Conservation (phyloP, 2,329 filamentous ascomycete species). For the Colletotrichum lupini region DNA sequence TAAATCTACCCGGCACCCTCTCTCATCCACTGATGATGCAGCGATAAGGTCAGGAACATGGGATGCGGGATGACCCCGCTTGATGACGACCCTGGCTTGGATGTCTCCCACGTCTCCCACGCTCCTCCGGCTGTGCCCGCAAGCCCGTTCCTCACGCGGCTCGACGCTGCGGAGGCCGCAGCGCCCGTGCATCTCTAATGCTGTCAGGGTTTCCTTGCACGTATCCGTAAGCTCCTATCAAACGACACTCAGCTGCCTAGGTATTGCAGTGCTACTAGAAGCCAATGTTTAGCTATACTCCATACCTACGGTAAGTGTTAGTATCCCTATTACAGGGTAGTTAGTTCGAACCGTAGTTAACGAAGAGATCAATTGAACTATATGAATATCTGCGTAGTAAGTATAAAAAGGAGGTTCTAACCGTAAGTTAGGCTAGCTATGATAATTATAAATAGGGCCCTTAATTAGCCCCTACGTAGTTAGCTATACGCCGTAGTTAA, state of each 20-base stretch:
- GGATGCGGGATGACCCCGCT: constrained; percentile 30
- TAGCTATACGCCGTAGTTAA: no score
- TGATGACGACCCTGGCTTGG: constrained; percentile 27
- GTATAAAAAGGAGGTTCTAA: no score
- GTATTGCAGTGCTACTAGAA: neutral
- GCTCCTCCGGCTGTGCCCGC: constrained; percentile 8
- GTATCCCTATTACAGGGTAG: no score
- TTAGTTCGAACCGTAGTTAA: no score
- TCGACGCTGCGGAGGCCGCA: neutral
- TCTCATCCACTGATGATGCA: neutral
- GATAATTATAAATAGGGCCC: no score
- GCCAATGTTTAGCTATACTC: neutral
- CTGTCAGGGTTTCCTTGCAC: constrained; percentile 22
- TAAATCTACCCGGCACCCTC: constrained; percentile 20
- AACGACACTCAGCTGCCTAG: neutral
- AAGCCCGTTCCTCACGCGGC: neutral
- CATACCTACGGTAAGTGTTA: neutral
- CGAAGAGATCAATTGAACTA: no score
- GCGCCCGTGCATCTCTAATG: neutral
- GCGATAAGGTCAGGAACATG: constrained; percentile 20
- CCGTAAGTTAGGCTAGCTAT: no score
- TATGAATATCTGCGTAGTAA: no score
- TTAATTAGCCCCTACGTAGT: no score
- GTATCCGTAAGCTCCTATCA: neutral
- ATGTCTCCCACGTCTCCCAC: neutral